These are phyloP conservation scores for Lepraria neglecta DNA, from an alignment of 495 filamentous ascomycete genomes.

Conservation along the genomic window DNA sequence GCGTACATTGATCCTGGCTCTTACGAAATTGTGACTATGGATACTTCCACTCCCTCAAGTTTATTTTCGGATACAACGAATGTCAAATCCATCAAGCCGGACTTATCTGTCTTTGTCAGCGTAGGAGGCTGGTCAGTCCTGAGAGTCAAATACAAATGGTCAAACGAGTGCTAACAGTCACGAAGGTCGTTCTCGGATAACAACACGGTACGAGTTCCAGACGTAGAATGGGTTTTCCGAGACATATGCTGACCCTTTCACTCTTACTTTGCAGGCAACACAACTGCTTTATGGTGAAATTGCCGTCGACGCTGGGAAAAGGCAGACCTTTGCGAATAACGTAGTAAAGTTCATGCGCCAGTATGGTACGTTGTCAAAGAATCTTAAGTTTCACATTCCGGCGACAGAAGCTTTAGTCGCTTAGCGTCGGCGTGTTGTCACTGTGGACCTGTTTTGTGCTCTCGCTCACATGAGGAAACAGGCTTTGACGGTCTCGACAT, in stretches of 20 bases:
- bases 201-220: no score
- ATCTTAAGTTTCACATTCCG: no score
- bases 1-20: background rate
- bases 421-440: no score
- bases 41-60: background rate
- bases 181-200: no score
- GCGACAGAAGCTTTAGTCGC: no score
- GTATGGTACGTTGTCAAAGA: conserved; percentile 7
- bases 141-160: no score
- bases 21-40: background rate
- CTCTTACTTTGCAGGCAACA: no score
- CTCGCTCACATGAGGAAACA: conserved; percentile 37
- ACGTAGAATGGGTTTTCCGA: no score
- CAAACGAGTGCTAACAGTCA: no score
- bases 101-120: background rate
- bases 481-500: conserved; percentile 50
- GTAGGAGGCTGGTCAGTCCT: background rate
- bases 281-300: background rate
- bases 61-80: conserved; percentile 1
- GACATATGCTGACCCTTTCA: no score
- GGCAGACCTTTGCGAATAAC: conserved; percentile 4
- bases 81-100: background rate
- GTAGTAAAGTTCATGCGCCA: background rate
- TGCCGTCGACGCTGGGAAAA: background rate
- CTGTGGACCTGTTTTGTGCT: conserved; percentile 36